Percentiles rank a stretch among this genome's conserved stretches.
Evolutionary conservation across 352 stramenopile species (phyloP).

Genomic region (Elongisporangium anandrum): DNA sequence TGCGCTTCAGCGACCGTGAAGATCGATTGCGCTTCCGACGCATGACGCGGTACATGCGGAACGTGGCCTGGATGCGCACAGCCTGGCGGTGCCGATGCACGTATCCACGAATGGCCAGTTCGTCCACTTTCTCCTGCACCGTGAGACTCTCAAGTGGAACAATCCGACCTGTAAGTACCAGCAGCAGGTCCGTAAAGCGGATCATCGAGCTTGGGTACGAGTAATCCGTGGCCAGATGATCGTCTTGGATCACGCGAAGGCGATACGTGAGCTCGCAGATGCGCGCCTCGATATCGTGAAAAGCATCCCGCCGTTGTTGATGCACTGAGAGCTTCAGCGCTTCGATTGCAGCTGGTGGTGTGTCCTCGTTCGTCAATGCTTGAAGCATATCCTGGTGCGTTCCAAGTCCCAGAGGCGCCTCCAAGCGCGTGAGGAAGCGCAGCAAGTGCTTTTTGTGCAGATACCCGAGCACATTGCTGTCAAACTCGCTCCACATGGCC

Average conservation of each 20-base stretch:
- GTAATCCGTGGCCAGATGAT: slow-evolving; percentile 32
- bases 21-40: slow-evolving; percentile 8
- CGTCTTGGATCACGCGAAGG: slow-evolving; percentile 54
- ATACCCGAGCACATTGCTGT: slow-evolving; percentile 67
- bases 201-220: slow-evolving; percentile 61
- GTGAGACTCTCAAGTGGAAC: slow-evolving; percentile 66
- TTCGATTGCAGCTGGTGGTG: slow-evolving; percentile 16
- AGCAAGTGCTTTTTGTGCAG: slow-evolving; percentile 68
- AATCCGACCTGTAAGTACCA: slow-evolving; percentile 65
- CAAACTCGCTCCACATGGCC: slow-evolving; percentile 69
- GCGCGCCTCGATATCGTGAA: slow-evolving; percentile 68
- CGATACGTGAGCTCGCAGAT: slow-evolving; percentile 64
- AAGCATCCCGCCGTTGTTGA: slow-evolving; percentile 42
- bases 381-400: slow-evolving; percentile 29
- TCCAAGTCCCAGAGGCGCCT: slow-evolving; percentile 52
- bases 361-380: slow-evolving; percentile 31
- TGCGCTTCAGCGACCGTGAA: background rate
- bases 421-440: slow-evolving; percentile 42
- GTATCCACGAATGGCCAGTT: slow-evolving; percentile 68
- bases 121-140: slow-evolving; percentile 80
- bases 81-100: slow-evolving; percentile 55
- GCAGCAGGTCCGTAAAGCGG: slow-evolving; percentile 64
- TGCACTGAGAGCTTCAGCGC: slow-evolving; percentile 29
- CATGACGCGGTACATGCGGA: slow-evolving; percentile 53
- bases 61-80: slow-evolving; percentile 58